These are phyloP conservation scores for Mucor plumbeus DNA, from an alignment of 371 early-diverging fungal genomes.

Conservation along the genomic window DNA sequence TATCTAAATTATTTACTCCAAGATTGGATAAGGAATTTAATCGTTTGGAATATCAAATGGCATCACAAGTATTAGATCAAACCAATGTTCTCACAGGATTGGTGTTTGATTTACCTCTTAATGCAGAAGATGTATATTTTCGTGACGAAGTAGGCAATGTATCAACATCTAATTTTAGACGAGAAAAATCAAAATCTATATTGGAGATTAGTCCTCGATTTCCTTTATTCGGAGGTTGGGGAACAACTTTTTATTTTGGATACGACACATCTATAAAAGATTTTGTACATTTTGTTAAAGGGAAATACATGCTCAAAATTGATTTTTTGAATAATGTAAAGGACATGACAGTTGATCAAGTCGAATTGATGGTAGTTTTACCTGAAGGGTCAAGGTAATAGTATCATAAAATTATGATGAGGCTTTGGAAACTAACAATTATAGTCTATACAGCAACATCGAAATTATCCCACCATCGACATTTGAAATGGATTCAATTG, in stretches of 20 bases:
- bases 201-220: slow-evolving; percentile 85
- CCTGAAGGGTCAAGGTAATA: slow-evolving; percentile 89
- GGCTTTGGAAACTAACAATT: neutral
- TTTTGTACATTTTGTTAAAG: slow-evolving; percentile 49
- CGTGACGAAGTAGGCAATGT: slow-evolving; percentile 97
- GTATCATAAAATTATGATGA: slow-evolving; percentile 16
- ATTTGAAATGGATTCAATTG: slow-evolving; percentile 53
- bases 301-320: slow-evolving; percentile 62
- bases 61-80: slow-evolving; percentile 43
- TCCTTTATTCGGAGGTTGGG: slow-evolving; percentile 95
- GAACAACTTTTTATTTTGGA: slow-evolving; percentile 89
- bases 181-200: slow-evolving; percentile 48
- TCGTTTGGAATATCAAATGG: slow-evolving; percentile 66
- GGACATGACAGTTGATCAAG: slow-evolving; percentile 64
- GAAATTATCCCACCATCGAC: slow-evolving; percentile 49
- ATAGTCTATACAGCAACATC: slow-evolving; percentile 41
- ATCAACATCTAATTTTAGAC: slow-evolving; percentile 80
- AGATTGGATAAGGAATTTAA: slow-evolving; percentile 80
- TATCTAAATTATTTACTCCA: neutral
- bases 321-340: slow-evolving; percentile 70
- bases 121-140: slow-evolving; percentile 78
- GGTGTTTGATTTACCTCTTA: slow-evolving; percentile 66
- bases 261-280: slow-evolving; percentile 72
- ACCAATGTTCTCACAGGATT: slow-evolving; percentile 63
- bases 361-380: slow-evolving; percentile 73